These are phyloP conservation scores for Cutaneotrichosporon daszewskae DNA, from an alignment of 1,284 basidiomycete species.

Conservation along the genomic window DNA sequence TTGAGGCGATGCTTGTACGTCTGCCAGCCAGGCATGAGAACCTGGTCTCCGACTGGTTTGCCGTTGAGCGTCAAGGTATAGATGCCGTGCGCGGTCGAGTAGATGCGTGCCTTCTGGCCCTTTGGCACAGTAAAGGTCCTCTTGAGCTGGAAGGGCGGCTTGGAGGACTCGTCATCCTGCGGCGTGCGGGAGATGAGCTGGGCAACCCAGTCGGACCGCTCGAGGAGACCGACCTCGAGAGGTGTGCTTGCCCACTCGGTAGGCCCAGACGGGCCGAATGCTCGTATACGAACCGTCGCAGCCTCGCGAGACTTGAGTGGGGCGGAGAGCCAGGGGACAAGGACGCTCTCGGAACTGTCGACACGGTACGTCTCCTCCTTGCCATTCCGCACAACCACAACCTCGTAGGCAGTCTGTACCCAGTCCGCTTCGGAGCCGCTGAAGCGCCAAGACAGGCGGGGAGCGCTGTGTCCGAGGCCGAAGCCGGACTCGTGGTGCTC, in stretches of 20 bases:
- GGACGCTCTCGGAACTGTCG: slow-evolving; percentile 14
- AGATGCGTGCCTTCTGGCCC: slow-evolving; percentile 20
- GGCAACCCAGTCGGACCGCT: slow-evolving; percentile 24
- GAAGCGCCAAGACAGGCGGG: slow-evolving; percentile 36
- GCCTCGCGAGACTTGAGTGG: slow-evolving; percentile 22
- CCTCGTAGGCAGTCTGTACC: slow-evolving; percentile 29
- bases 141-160: slow-evolving; percentile 25
- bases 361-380: slow-evolving; percentile 15
- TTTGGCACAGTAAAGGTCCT: slow-evolving; percentile 15
- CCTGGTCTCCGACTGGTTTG: slow-evolving; percentile 29
- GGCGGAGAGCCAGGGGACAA: slow-evolving; percentile 32
- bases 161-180: slow-evolving; percentile 14
- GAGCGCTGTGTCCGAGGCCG: slow-evolving; percentile 16
- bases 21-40: slow-evolving; percentile 41
- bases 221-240: slow-evolving; percentile 27
- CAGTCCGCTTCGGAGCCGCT: slow-evolving; percentile 18
- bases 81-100: slow-evolving; percentile 37
- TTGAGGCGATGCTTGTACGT: slow-evolving; percentile 30
- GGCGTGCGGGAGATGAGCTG: no score
- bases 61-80: slow-evolving; percentile 38
- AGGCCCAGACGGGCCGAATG: slow-evolving; percentile 11
- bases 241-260: slow-evolving; percentile 13
- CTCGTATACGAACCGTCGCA: slow-evolving; percentile 18
- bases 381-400: slow-evolving; percentile 13
- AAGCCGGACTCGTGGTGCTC: slow-evolving; percentile 30